These are phyloP conservation scores for Epichloe scottii DNA, from an alignment of 2,329 filamentous ascomycete genomes.

Conservation along the genomic window DNA sequence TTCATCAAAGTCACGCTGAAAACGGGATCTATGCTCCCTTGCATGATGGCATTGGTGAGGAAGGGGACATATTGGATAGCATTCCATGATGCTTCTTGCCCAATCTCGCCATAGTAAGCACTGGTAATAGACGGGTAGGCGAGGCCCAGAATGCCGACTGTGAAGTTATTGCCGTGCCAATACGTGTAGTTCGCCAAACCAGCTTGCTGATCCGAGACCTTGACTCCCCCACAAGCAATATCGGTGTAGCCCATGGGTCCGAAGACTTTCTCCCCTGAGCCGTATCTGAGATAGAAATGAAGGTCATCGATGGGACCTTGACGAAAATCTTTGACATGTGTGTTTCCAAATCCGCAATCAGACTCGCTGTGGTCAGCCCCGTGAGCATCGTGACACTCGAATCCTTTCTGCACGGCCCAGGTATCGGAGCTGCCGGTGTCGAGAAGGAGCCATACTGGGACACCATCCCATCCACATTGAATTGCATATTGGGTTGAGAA, in stretches of 20 bases:
- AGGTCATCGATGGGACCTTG: constrained; percentile 25
- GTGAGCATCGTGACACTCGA: constrained; percentile 27
- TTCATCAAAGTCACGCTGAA: constrained; percentile 37
- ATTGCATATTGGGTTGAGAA: constrained; percentile 31
- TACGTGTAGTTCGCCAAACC: constrained; percentile 35
- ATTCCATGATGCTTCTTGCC: constrained; percentile 26
- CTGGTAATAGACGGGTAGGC: constrained; percentile 38
- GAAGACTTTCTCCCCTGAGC: constrained; percentile 34
- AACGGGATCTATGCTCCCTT: constrained; percentile 30
- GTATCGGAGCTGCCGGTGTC: constrained; percentile 42
- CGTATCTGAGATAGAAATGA: constrained; percentile 34
- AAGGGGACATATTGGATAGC: constrained; percentile 33
- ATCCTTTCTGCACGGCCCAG: constrained; percentile 30
- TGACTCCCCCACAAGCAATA: constrained; percentile 32
- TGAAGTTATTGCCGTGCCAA: constrained; percentile 40
- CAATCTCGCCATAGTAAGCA: constrained; percentile 28
- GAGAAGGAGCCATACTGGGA: constrained; percentile 29
- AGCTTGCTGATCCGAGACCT: constrained; percentile 32
- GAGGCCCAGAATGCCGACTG: constrained; percentile 37
- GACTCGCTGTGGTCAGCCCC: constrained; percentile 19
- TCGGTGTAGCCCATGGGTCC: constrained; percentile 36
- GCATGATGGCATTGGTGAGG: constrained; percentile 33
- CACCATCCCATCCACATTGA: constrained; percentile 26
- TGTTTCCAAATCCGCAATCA: constrained; percentile 29
- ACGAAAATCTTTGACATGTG: constrained; percentile 27